A percentile compares a stretch with the other conserved stretches of the same genome.
Conservation (phyloP, 495 filamentous ascomycete species). For the Corynascus novoguineensis region DNA sequence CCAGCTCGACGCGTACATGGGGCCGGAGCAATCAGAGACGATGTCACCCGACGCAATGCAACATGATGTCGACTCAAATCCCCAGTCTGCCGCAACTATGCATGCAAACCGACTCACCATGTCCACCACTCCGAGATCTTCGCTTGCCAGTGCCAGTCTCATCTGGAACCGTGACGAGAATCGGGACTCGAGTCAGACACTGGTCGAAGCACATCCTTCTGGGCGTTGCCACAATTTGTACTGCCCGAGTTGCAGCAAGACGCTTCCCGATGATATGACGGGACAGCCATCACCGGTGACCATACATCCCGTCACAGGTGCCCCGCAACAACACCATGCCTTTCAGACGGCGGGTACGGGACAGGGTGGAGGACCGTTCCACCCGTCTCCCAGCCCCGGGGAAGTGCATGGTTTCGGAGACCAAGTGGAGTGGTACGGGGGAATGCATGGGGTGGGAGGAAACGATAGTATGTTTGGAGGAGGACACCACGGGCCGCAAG, state of each 20-base stretch:
- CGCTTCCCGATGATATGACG: conserved; percentile 14
- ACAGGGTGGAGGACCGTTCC: conserved; percentile 5
- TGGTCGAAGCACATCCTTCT: conserved; percentile 27
- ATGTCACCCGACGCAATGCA: conserved; percentile 11
- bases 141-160: conserved; percentile 16
- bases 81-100: conserved; percentile 14
- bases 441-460: conserved; percentile 9
- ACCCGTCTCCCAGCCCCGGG: neutral
- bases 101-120: conserved; percentile 15
- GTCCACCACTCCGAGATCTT: conserved; percentile 23
- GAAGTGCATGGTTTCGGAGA: conserved; percentile 13
- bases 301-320: conserved; percentile 11
- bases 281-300: conserved; percentile 14
- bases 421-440: conserved; percentile 14
- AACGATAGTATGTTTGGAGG: conserved; percentile 19
- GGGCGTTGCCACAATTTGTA: conserved; percentile 23
- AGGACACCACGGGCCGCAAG: conserved; percentile 18
- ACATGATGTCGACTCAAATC: conserved; percentile 10
- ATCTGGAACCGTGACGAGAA: conserved; percentile 28
- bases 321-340: conserved; percentile 6
- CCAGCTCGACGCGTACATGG: conserved; percentile 13
- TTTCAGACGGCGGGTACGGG: conserved; percentile 6
- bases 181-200: conserved; percentile 28
- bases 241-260: conserved; percentile 27
- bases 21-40: conserved; percentile 5